Percentiles rank a stretch among this genome's conserved stretches.
Conservation (phyloP, 306 rosid species). For the Rubus idaeus region DNA sequence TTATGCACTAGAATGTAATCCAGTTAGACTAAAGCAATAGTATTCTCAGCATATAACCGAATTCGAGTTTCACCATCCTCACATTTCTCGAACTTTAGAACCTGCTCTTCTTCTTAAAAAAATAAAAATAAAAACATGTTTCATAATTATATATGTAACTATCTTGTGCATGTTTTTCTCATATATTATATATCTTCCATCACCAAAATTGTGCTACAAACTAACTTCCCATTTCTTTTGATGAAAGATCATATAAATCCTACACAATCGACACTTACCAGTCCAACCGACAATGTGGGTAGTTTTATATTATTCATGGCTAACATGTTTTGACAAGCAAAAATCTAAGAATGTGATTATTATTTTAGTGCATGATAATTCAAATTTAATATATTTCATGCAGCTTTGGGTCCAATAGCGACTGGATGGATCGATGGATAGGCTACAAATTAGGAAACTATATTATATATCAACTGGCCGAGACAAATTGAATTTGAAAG, state of each 20-base stretch:
- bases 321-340: neutral
- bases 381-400: neutral
- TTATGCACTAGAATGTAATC: too few species aligned
- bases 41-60: too few species aligned
- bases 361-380: neutral
- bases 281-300: conserved; percentile 4
- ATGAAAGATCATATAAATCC: neutral
- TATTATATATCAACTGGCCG: neutral
- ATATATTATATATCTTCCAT: too few species aligned
- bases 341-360: conserved; percentile 1
- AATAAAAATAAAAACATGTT: too few species aligned
- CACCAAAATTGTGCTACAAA: too few species aligned
- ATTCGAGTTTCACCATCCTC: too few species aligned
- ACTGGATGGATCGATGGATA: neutral
- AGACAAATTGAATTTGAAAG: conserved; percentile 13
- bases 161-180: too few species aligned
- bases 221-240: neutral
- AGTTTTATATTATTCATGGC: neutral
- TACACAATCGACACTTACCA: conserved; percentile 3
- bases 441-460: neutral
- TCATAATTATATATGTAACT: too few species aligned
- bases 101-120: too few species aligned
- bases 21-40: too few species aligned
- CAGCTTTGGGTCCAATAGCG: neutral
- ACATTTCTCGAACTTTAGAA: too few species aligned